phyloP scores from a whole-genome alignment of 2,329 filamentous ascomycete species.

The Tympanopsis confertula region DNA sequence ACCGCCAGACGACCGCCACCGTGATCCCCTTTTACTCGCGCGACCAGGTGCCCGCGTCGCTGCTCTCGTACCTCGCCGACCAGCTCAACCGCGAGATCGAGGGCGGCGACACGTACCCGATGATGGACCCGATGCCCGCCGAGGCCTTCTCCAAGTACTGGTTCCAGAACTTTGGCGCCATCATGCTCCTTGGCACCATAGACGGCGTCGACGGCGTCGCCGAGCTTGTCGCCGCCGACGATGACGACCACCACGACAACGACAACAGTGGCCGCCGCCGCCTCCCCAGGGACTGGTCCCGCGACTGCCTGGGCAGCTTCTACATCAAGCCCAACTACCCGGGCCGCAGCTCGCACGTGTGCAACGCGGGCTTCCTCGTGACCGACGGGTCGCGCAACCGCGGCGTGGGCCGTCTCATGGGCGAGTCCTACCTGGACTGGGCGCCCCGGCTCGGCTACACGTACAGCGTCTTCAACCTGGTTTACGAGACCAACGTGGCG shows the following conservation, averaged over 20 bases:
- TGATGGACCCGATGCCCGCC: slow-evolving; percentile 66
- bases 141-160: slow-evolving; percentile 72
- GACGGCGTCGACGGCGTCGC: slow-evolving; percentile 43
- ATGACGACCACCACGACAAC: slow-evolving; percentile 9
- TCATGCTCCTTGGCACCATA: slow-evolving; percentile 75
- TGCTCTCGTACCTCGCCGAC: slow-evolving; percentile 68
- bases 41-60: slow-evolving; percentile 61
- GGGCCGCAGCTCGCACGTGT: slow-evolving; percentile 79
- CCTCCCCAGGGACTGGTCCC: slow-evolving; percentile 76
- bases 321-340: slow-evolving; percentile 93
- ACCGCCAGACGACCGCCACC: slow-evolving; percentile 73
- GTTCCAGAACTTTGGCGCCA: slow-evolving; percentile 81
- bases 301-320: slow-evolving; percentile 76
- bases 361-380: slow-evolving; percentile 72
- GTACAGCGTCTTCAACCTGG: slow-evolving; percentile 87
- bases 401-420: slow-evolving; percentile 65
- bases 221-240: slow-evolving; percentile 37
- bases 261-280: slow-evolving; percentile 64
- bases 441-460: slow-evolving; percentile 73
- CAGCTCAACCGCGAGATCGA: slow-evolving; percentile 85
- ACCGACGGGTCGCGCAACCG: slow-evolving; percentile 63
- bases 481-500: slow-evolving; percentile 86
- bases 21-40: slow-evolving; percentile 73
- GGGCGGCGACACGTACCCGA: slow-evolving; percentile 83
- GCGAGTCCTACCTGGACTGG: slow-evolving; percentile 67